phyloP scores from a whole-genome alignment of 305 asterid genomes.

The Ajuga reptans region DNA sequence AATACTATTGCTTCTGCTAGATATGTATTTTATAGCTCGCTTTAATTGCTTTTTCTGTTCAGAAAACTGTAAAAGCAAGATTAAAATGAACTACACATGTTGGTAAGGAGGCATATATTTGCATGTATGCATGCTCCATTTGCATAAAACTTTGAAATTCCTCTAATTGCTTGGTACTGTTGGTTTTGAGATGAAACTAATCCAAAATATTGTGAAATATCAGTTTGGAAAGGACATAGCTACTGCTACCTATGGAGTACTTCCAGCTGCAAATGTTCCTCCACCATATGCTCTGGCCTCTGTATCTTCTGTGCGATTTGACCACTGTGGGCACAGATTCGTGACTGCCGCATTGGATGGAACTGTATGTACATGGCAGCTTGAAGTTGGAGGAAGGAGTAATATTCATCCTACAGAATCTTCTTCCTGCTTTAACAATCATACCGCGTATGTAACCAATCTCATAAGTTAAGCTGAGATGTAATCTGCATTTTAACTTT shows the following conservation, averaged over 20 bases:
- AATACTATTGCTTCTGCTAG: conserved; percentile 1
- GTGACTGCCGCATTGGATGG: conserved; percentile 94
- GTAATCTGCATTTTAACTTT: conserved; percentile 10
- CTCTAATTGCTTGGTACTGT: conserved; percentile 14
- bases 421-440: conserved; percentile 80
- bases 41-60: conserved; percentile 6
- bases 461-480: conserved; percentile 14
- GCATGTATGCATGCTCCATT: conserved; percentile 8
- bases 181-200: conserved; percentile 16
- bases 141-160: neutral
- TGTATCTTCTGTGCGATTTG: conserved; percentile 79
- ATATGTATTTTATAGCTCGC: neutral
- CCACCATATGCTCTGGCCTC: conserved; percentile 93
- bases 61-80: neutral
- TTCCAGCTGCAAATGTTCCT: conserved; percentile 93
- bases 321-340: conserved; percentile 87
- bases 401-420: conserved; percentile 83
- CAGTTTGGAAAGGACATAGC: conserved; percentile 94
- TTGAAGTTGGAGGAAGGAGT: conserved; percentile 98
- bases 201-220: conserved; percentile 22
- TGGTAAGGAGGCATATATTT: conserved; percentile 1
- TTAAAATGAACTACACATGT: conserved; percentile 4
- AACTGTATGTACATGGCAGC: conserved; percentile 96
- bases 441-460: conserved; percentile 65
- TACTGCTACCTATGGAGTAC: conserved; percentile 91